These are phyloP conservation scores for Thalassiosira mediterranea DNA, from an alignment of 352 stramenopile species.

Conservation along the genomic window DNA sequence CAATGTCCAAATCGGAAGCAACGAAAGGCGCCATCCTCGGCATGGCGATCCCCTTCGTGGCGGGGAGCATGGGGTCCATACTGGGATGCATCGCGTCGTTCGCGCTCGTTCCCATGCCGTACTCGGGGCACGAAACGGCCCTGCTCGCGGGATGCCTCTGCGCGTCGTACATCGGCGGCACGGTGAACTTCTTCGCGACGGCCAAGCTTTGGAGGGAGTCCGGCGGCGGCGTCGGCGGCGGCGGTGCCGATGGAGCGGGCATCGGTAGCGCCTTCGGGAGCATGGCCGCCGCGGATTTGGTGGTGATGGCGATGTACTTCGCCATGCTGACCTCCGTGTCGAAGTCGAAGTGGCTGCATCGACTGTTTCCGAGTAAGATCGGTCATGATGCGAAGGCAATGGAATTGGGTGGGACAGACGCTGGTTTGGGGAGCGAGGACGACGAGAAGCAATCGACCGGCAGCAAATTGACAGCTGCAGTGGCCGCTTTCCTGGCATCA, in stretches of 20 bases:
- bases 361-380: slow-evolving; percentile 30
- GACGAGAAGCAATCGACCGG: not conserved
- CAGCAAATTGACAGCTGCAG: not conserved
- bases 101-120: slow-evolving; percentile 33
- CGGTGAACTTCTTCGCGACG: slow-evolving; percentile 77
- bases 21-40: slow-evolving; percentile 24
- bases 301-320: slow-evolving; percentile 83
- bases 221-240: not conserved
- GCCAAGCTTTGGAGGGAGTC: slow-evolving; percentile 40
- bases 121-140: not conserved
- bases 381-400: not conserved
- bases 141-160: slow-evolving; percentile 57
- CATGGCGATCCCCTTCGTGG: slow-evolving; percentile 64
- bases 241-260: not conserved
- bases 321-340: slow-evolving; percentile 47
- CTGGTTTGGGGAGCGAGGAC: not conserved
- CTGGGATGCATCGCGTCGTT: slow-evolving; percentile 58
- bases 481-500: slow-evolving; percentile 19
- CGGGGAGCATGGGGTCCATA: slow-evolving; percentile 61
- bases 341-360: slow-evolving; percentile 52
- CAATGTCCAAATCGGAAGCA: not conserved
- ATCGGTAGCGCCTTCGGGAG: slow-evolving; percentile 52
- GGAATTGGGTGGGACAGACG: not conserved
- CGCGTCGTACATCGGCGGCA: slow-evolving; percentile 76
- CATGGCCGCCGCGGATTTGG: slow-evolving; percentile 75